phyloP scores from a whole-genome alignment of 225 moss, liverwort and hornwort species.

The Marchantia paleacea region DNA sequence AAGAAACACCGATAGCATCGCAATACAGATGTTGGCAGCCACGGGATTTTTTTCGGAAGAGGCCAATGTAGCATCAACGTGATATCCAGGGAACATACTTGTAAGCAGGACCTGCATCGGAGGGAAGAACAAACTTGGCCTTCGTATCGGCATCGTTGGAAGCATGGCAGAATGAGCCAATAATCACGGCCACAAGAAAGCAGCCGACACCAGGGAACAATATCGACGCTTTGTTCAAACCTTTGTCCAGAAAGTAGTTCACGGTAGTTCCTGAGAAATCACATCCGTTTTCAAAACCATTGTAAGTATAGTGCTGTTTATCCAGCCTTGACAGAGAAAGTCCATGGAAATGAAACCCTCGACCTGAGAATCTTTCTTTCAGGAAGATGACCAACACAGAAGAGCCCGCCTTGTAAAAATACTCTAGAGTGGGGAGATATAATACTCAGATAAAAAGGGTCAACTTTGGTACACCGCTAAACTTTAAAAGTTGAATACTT shows the following conservation, averaged over 20 bases:
- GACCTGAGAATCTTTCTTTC: too few species aligned
- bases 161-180: conserved; percentile 79
- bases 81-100: conserved; percentile 6
- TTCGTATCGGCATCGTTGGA: conserved; percentile 67
- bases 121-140: conserved; percentile 47
- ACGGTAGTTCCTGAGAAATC: conserved; percentile 58
- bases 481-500: neutral
- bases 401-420: neutral
- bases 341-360: too few species aligned
- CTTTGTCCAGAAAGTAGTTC: conserved; percentile 75
- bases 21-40: neutral
- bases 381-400: neutral
- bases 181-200: conserved; percentile 67
- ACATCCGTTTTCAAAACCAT: neutral
- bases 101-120: conserved; percentile 10
- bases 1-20: neutral
- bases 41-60: neutral
- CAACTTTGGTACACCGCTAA: neutral
- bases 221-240: conserved; percentile 64
- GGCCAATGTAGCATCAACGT: neutral
- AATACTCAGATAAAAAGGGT: neutral
- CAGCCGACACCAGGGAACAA: conserved; percentile 76
- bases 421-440: neutral
- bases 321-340: too few species aligned
- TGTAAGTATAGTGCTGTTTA: neutral